Evolutionary conservation across 257 asterid genomes (phyloP).

Genomic region (Agastache rugosa): DNA sequence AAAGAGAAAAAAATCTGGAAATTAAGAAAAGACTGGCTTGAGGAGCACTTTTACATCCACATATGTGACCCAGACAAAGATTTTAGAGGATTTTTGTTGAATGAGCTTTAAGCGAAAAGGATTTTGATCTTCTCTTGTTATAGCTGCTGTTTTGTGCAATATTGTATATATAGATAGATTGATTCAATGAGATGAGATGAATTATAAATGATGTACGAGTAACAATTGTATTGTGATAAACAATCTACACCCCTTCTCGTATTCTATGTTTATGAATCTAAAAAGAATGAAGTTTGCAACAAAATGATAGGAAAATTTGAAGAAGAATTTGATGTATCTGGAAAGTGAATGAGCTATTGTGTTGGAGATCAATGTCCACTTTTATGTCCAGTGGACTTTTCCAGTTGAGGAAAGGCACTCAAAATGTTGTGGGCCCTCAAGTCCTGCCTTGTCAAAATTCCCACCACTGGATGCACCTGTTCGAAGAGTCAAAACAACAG

Average conservation of each 20-base stretch:
- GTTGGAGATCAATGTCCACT: conserved; percentile 52
- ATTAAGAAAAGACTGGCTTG: conserved; percentile 55
- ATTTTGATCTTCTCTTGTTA: conserved; percentile 21
- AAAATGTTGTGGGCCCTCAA: conserved; percentile 80
- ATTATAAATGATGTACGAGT: conserved; percentile 28
- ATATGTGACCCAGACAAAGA: conserved; percentile 11
- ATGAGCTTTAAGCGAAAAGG: conserved; percentile 17
- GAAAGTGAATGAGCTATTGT: conserved; percentile 31
- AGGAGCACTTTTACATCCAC: conserved; percentile 37
- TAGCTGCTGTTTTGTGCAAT: conserved; percentile 23
- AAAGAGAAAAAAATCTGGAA: conserved; percentile 62
- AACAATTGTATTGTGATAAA: conserved; percentile 28
- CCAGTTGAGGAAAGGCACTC: conserved; percentile 76
- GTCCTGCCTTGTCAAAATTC: conserved; percentile 95
- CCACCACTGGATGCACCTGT: conserved; percentile 79
- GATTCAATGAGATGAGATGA: conserved; percentile 34
- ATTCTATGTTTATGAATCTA: conserved; percentile 36
- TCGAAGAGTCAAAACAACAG: conserved; percentile 36
- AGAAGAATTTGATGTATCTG: conserved; percentile 33
- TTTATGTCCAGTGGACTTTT: conserved; percentile 51
- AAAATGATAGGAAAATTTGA: conserved; percentile 15
- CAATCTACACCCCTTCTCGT: conserved; percentile 35
- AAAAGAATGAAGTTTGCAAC: conserved; percentile 38
- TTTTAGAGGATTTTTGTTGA: conserved; percentile 20
- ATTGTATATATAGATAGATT: conserved; percentile 37